phyloP scores from a whole-genome alignment of 257 asterid species.

The Fraxinus pennsylvanica region DNA sequence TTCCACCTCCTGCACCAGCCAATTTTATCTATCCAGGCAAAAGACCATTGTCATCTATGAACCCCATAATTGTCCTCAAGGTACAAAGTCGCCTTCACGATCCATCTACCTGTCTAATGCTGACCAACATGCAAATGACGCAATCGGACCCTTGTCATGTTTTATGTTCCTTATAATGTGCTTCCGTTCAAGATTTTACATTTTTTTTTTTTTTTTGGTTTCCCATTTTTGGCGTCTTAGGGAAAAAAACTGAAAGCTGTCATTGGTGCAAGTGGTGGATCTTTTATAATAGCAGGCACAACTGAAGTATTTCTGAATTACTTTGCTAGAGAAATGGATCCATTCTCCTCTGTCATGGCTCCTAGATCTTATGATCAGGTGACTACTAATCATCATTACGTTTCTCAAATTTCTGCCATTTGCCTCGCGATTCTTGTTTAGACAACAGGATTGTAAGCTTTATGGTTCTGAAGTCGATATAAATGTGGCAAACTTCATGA shows the following conservation, averaged over 20 bases:
- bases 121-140: background rate
- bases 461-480: background rate
- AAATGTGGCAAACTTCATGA: background rate
- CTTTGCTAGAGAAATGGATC: slow-evolving; percentile 55
- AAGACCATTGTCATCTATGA: slow-evolving; percentile 77
- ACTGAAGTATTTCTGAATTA: slow-evolving; percentile 60
- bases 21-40: slow-evolving; percentile 65
- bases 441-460: background rate
- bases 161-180: background rate
- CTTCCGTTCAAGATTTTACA: background rate
- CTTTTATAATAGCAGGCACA: slow-evolving; percentile 47
- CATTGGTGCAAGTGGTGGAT: slow-evolving; percentile 73
- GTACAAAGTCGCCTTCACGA: slow-evolving; percentile 25
- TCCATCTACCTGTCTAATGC: background rate
- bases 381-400: background rate
- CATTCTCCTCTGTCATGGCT: slow-evolving; percentile 58
- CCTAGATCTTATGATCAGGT: slow-evolving; percentile 75
- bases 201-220: background rate
- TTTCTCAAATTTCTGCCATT: background rate
- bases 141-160: background rate
- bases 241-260: slow-evolving; percentile 51
- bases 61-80: slow-evolving; percentile 63
- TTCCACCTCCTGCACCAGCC: slow-evolving; percentile 57
- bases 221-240: slow-evolving; percentile 22
- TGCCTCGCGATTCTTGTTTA: background rate